These are phyloP conservation scores for Pseudomassariella vexata DNA, from an alignment of 2,329 filamentous ascomycete species.

Conservation along the genomic window DNA sequence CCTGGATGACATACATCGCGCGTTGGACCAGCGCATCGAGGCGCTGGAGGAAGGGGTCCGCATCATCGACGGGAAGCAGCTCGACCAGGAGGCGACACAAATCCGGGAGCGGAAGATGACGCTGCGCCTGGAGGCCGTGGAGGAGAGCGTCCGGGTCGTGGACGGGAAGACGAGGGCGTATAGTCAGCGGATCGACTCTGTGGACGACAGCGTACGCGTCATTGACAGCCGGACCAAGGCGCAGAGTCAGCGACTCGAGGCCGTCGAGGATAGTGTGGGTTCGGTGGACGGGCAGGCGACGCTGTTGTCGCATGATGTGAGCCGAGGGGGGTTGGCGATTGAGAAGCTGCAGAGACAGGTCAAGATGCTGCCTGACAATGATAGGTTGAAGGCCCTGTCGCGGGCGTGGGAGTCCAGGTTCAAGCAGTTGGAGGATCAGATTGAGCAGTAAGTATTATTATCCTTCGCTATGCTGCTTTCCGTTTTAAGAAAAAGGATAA, in stretches of 20 bases:
- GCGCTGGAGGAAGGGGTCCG: slow-evolving; percentile 17
- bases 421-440: slow-evolving; percentile 15
- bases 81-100: slow-evolving; percentile 19
- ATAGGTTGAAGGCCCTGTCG: slow-evolving; percentile 16
- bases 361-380: slow-evolving; percentile 17
- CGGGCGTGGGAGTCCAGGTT: slow-evolving; percentile 16
- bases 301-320: slow-evolving; percentile 18
- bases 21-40: slow-evolving; percentile 16
- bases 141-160: slow-evolving; percentile 12
- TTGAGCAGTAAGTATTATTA: slow-evolving; percentile 15
- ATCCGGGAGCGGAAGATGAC: slow-evolving; percentile 15
- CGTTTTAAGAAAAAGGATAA: too few relatives aligned
- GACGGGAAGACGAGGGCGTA: slow-evolving; percentile 15
- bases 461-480: too few relatives aligned
- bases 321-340: slow-evolving; percentile 15
- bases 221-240: slow-evolving; percentile 18
- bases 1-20: slow-evolving; percentile 15
- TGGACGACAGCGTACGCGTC: slow-evolving; percentile 19
- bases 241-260: slow-evolving; percentile 17
- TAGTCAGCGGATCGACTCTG: slow-evolving; percentile 16
- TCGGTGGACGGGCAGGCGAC: slow-evolving; percentile 17
- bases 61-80: slow-evolving; percentile 19
- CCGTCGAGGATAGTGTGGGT: slow-evolving; percentile 17
- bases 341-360: slow-evolving; percentile 18
- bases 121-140: slow-evolving; percentile 15